Evolutionary conservation across 768 basidiomycete species (phyloP).

Genomic region (Amanita rimosa): DNA sequence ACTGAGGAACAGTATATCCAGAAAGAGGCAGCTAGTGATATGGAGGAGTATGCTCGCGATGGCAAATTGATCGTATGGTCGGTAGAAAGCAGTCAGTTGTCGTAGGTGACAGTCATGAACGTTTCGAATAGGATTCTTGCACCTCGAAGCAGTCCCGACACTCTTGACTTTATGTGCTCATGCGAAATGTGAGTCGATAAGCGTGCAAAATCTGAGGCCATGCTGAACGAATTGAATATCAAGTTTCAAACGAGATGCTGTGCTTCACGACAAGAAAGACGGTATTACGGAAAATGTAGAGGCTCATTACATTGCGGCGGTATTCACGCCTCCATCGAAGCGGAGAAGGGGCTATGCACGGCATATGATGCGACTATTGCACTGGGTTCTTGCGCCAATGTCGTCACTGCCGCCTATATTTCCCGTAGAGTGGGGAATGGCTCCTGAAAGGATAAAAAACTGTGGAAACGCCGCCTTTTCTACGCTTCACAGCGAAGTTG

Average conservation of each 20-base stretch:
- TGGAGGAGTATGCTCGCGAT: constrained; percentile 29
- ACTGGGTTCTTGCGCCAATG: constrained; percentile 36
- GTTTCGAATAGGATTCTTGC: constrained; percentile 40
- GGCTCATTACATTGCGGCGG: constrained; percentile 44
- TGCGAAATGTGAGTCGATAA: constrained; percentile 41
- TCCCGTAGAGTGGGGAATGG: constrained; percentile 32
- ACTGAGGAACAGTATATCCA: constrained; percentile 34
- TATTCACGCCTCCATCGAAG: constrained; percentile 40
- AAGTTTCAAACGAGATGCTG: constrained; percentile 20
- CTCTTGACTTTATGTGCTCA: constrained; percentile 45
- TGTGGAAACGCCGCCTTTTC: no score
- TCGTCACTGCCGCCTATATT: constrained; percentile 14
- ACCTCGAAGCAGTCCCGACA: constrained; percentile 34
- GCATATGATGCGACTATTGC: constrained; percentile 28
- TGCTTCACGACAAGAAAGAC: constrained; percentile 14
- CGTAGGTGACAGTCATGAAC: not conserved
- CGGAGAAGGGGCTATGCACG: constrained; percentile 45
- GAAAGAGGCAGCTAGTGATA: constrained; percentile 27
- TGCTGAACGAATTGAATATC: not conserved
- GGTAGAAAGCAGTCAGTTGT: not conserved
- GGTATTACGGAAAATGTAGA: constrained; percentile 11
- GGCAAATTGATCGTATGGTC: constrained; percentile 43
- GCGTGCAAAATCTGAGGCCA: not conserved
- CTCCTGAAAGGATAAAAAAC: no score
- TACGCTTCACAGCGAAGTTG: no score